Conservation (phyloP, 305 asterid genomes). For the Stenogyne calaminthoides region DNA sequence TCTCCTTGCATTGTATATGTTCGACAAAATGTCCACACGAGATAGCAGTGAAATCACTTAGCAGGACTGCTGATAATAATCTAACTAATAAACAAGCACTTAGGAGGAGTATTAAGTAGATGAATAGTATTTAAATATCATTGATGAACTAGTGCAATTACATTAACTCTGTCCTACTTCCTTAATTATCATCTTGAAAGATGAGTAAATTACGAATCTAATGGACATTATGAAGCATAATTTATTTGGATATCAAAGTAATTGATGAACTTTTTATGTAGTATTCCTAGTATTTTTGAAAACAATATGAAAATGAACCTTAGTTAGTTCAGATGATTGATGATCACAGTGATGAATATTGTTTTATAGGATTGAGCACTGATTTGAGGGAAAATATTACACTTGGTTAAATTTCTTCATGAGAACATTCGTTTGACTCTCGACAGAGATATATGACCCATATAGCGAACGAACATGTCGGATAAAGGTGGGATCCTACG, state of each 20-base stretch:
- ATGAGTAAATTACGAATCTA: no score
- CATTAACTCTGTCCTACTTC: not conserved
- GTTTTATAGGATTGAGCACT: not conserved
- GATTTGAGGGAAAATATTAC: no score
- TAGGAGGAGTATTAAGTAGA: not conserved
- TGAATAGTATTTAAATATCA: not conserved
- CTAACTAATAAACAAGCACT: not conserved
- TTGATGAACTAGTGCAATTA: not conserved
- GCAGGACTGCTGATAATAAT: not conserved
- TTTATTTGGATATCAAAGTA: not conserved
- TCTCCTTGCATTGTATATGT: slow-evolving; percentile 14
- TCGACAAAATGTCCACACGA: slow-evolving; percentile 9
- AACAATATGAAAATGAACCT: no score
- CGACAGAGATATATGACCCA: not conserved
- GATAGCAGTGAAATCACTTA: not conserved
- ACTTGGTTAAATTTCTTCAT: not conserved
- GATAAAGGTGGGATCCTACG: not conserved
- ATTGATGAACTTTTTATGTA: not conserved
- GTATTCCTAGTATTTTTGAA: no score
- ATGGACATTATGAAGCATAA: not conserved
- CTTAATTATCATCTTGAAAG: not conserved
- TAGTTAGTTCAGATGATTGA: not conserved
- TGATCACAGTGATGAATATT: not conserved
- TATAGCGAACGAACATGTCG: not conserved
- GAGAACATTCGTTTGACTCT: not conserved